phyloP scores from a whole-genome alignment of 1,139 yeast genomes.

The Blastobotrys capitulatus region DNA sequence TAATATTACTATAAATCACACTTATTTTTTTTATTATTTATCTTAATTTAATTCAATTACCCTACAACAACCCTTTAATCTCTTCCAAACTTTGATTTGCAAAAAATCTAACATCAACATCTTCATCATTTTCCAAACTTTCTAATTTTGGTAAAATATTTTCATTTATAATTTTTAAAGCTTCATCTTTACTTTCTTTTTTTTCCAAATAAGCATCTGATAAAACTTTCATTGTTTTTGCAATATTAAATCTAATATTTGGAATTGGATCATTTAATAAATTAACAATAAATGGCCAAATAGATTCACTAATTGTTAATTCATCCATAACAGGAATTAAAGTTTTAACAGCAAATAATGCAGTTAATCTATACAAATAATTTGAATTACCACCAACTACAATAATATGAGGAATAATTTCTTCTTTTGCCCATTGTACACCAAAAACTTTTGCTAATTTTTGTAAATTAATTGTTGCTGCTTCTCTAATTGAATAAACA shows the following conservation, averaged over 20 bases:
- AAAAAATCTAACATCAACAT: constrained; percentile 85
- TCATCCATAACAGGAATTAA: constrained; percentile 53
- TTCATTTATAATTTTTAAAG: constrained; percentile 43
- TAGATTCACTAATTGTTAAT: constrained; percentile 52
- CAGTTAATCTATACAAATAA: constrained; percentile 87
- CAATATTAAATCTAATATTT: constrained; percentile 90
- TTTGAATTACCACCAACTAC: constrained; percentile 48
- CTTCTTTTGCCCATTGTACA: constrained; percentile 85
- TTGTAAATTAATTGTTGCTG: constrained; percentile 81
- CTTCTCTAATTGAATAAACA: constrained; percentile 93
- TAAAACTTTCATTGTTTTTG: constrained; percentile 68
- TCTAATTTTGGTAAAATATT: constrained; percentile 63
- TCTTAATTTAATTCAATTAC: not conserved
- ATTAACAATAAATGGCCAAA: constrained; percentile 73
- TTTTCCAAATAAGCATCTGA: constrained; percentile 42
- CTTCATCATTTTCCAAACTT: constrained; percentile 60
- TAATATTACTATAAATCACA: not conserved
- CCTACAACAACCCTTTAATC: constrained; percentile 19
- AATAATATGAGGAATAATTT: constrained; percentile 72
- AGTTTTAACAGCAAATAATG: constrained; percentile 79
- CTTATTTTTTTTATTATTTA: not conserved
- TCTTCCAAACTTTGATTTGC: constrained; percentile 50
- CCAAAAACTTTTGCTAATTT: constrained; percentile 85
- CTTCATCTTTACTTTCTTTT: constrained; percentile 14
- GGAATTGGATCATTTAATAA: constrained; percentile 81